phyloP scores from a whole-genome alignment of 2,329 filamentous ascomycete genomes.

The Ascocoryne sarcoides region DNA sequence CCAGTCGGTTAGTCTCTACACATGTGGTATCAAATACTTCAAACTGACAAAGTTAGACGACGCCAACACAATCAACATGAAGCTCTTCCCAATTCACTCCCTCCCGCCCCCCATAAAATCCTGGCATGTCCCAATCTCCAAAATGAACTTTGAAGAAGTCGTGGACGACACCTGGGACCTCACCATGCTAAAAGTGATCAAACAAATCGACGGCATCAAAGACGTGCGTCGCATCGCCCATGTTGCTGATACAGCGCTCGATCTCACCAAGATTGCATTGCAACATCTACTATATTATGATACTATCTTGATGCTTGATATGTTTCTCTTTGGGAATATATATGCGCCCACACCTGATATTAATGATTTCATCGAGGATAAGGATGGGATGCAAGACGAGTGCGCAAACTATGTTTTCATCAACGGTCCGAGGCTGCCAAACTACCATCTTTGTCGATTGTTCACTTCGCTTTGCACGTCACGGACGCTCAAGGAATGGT shows the following conservation, averaged over 20 bases:
- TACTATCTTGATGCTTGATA: constrained; percentile 80
- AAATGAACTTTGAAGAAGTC: constrained; percentile 55
- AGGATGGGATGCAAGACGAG: constrained; percentile 70
- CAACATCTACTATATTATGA: constrained; percentile 90
- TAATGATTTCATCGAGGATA: constrained; percentile 68
- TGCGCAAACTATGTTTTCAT: constrained; percentile 68
- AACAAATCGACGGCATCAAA: constrained; percentile 83
- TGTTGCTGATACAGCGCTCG: constrained; percentile 76
- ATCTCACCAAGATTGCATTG: constrained; percentile 76
- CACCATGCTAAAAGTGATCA: constrained; percentile 69
- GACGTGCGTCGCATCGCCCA: constrained; percentile 81
- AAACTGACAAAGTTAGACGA: constrained; percentile 51
- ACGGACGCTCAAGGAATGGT: constrained; percentile 80
- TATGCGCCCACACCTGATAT: constrained; percentile 78
- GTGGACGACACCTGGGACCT: constrained; percentile 65
- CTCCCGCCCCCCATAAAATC: constrained; percentile 69
- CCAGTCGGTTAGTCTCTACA: constrained; percentile 72
- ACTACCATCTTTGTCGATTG: constrained; percentile 66
- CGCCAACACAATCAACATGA: constrained; percentile 91
- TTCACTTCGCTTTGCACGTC: constrained; percentile 81
- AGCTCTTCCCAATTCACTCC: constrained; percentile 78
- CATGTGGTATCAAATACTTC: no score
- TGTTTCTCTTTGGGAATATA: constrained; percentile 88
- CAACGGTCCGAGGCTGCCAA: constrained; percentile 33
- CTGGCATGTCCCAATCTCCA: constrained; percentile 83